These are phyloP conservation scores for Collybia nuda DNA, from an alignment of 768 basidiomycete genomes.

Conservation along the genomic window DNA sequence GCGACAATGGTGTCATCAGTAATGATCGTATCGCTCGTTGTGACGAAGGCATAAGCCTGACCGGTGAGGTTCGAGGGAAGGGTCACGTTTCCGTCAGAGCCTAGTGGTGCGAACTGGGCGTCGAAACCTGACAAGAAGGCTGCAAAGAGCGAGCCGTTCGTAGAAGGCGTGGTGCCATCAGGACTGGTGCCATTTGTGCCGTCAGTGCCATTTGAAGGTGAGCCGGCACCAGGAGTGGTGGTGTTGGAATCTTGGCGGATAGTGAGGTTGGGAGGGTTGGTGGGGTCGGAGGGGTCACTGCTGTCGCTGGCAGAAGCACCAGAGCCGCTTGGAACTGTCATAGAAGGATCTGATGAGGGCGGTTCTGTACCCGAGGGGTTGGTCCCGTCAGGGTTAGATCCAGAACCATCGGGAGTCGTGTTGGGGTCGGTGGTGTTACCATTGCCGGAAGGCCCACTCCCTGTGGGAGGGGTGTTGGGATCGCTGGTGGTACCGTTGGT, in stretches of 20 bases:
- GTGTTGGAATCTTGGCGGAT: not conserved
- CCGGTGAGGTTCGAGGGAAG: conserved; percentile 40
- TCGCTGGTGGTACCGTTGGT: conserved; percentile 5
- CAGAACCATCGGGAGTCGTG: too few species aligned
- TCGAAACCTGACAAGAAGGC: conserved; percentile 43
- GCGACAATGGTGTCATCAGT: conserved; percentile 43
- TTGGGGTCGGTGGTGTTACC: not conserved
- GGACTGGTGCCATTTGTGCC: too few species aligned
- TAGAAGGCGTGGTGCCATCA: not conserved
- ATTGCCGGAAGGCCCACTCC: not conserved
- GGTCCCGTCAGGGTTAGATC: too few species aligned
- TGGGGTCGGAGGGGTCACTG: too few species aligned
- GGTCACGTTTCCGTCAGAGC: conserved; percentile 4
- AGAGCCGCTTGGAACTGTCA: too few species aligned
- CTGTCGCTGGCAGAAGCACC: too few species aligned
- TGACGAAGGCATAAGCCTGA: conserved; percentile 51
- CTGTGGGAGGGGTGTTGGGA: not conserved
- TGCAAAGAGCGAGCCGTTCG: conserved; percentile 25
- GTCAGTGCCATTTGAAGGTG: too few species aligned
- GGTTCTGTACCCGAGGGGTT: too few species aligned
- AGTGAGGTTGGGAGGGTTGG: too few species aligned
- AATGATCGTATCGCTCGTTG: conserved; percentile 22
- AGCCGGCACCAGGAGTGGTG: not conserved
- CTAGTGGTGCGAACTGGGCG: conserved; percentile 12
- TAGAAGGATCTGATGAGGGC: too few species aligned